These are phyloP conservation scores for Gonapodya prolifera DNA, from an alignment of 192 early-diverging fungal species.

Conservation along the genomic window DNA sequence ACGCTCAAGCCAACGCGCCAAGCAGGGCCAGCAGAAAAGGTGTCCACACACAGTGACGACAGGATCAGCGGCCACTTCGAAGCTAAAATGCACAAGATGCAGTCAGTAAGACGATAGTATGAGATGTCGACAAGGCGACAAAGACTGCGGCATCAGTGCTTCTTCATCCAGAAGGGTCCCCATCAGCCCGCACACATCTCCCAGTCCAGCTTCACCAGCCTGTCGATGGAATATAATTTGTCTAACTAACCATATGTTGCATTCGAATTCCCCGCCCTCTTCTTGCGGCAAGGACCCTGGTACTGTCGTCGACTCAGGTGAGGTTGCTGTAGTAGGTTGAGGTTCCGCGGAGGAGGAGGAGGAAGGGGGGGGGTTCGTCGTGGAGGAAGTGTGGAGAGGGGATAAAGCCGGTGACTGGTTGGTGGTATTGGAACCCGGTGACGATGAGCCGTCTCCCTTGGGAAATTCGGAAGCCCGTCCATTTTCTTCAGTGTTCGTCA, in stretches of 20 bases:
- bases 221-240: background rate
- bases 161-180: background rate
- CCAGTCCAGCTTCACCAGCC: background rate
- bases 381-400: background rate
- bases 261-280: background rate
- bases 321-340: background rate
- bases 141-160: background rate
- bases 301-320: background rate
- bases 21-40: conserved; percentile 3
- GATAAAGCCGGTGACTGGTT: background rate
- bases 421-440: background rate
- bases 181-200: background rate
- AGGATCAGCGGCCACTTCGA: background rate
- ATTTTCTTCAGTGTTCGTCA: too few species aligned
- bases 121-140: background rate
- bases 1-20: background rate
- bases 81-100: background rate
- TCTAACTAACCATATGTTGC: conserved; percentile 1
- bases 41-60: conserved; percentile 5
- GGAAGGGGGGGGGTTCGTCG: background rate
- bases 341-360: background rate
- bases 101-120: background rate
- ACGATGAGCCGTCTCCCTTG: background rate
- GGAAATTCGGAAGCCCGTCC: too few species aligned
- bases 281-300: background rate